Evolutionary conservation across 495 filamentous ascomycete species (phyloP).

Genomic region (Aspergillus asperescens): DNA sequence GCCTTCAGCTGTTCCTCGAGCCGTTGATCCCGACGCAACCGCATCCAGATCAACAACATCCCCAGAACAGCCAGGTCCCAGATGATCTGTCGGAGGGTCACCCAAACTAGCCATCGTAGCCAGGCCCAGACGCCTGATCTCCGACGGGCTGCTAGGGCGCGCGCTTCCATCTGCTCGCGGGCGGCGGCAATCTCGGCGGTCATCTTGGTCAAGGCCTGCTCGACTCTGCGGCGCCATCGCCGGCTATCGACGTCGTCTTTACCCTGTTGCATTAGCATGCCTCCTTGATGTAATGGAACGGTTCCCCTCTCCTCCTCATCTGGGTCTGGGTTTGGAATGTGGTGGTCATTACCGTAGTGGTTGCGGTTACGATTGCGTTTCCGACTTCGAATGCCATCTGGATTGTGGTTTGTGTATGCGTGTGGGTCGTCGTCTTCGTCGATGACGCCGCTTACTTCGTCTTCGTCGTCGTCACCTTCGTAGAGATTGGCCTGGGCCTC

Average conservation of each 20-base stretch:
- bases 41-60: constrained; percentile 71
- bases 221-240: constrained; percentile 76
- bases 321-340: background rate
- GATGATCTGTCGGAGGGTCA: constrained; percentile 64
- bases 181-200: constrained; percentile 92
- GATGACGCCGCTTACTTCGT: background rate
- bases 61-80: constrained; percentile 66
- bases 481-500: constrained; percentile 37
- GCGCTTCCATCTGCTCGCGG: constrained; percentile 79
- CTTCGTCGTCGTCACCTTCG: constrained; percentile 28
- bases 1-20: constrained; percentile 70
- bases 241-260: constrained; percentile 27
- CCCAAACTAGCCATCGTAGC: constrained; percentile 66
- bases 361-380: constrained; percentile 12
- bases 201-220: constrained; percentile 81
- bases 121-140: constrained; percentile 60
- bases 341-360: constrained; percentile 10
- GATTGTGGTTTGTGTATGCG: constrained; percentile 15
- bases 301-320: constrained; percentile 24
- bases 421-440: constrained; percentile 13
- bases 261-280: constrained; percentile 12
- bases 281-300: constrained; percentile 12
- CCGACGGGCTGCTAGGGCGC: constrained; percentile 33
- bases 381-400: constrained; percentile 10
- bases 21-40: constrained; percentile 66